phyloP scores from a whole-genome alignment of 768 basidiomycete genomes.

The Kwoniella bestiolae region DNA sequence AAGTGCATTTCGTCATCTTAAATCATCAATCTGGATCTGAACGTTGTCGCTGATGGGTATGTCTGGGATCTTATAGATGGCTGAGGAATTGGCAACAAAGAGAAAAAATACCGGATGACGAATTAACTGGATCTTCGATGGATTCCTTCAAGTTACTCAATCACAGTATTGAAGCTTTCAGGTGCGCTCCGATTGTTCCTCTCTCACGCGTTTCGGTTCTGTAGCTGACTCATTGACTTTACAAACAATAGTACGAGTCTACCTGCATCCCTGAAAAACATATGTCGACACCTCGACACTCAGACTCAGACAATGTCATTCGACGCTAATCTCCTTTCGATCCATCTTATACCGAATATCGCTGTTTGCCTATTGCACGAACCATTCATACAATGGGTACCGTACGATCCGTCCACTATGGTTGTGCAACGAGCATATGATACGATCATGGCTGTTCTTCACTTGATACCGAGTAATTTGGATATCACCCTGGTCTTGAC shows the following conservation, averaged over 20 bases:
- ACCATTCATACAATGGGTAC: conserved; percentile 33
- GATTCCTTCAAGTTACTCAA: conserved; percentile 25
- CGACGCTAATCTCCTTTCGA: conserved; percentile 28
- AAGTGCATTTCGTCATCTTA: not conserved
- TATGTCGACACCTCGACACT: conserved; percentile 23
- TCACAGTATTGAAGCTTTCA: conserved; percentile 32
- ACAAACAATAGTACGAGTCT: conserved; percentile 17
- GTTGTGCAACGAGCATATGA: conserved; percentile 32
- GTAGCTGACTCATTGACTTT: not conserved
- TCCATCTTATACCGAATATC: conserved; percentile 47
- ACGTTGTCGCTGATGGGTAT: not conserved
- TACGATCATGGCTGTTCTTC: conserved; percentile 31
- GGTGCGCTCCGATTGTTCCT: conserved; percentile 35
- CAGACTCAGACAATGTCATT: conserved; percentile 4
- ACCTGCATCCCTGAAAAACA: conserved; percentile 32
- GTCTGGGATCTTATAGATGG: conserved; percentile 16
- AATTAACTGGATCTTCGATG: conserved; percentile 15
- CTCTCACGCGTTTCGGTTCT: not conserved
- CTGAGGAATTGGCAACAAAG: conserved; percentile 40
- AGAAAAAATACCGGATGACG: conserved; percentile 30
- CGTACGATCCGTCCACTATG: not conserved
- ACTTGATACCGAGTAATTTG: conserved; percentile 45
- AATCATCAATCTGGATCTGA: no score
- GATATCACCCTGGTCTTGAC: conserved; percentile 39
- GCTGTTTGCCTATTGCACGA: conserved; percentile 34